Conservation (phyloP, 108 stramenopile species). For the Cyclotella cryptica region DNA sequence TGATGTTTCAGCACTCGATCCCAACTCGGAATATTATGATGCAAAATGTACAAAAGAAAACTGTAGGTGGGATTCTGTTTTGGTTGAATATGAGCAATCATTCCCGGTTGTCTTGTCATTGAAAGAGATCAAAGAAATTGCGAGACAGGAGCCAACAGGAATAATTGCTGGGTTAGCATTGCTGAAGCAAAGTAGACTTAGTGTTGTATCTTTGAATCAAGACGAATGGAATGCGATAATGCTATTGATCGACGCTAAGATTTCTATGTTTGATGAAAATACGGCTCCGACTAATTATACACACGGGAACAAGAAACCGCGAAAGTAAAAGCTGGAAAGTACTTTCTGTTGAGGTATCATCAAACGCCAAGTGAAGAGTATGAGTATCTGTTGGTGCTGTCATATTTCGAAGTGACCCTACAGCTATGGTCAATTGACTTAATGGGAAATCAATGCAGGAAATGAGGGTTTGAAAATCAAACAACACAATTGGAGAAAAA, state of each 20-base stretch:
- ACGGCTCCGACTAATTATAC: no score
- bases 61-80: constrained; percentile 63
- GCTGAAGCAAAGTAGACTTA: constrained; percentile 56
- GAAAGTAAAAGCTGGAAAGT: no score
- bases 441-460: no score
- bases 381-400: no score
- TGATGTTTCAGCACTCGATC: constrained; percentile 60
- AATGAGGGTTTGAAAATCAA: no score
- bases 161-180: constrained; percentile 53
- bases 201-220: constrained; percentile 49
- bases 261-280: not conserved
- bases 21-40: constrained; percentile 55
- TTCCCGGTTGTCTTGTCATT: constrained; percentile 53
- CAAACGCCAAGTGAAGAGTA: no score
- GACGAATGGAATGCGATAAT: constrained; percentile 52
- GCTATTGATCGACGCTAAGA: constrained; percentile 26
- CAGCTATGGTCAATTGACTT: no score
- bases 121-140: constrained; percentile 53
- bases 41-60: constrained; percentile 56
- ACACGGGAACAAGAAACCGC: no score
- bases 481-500: no score
- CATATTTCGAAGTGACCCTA: no score
- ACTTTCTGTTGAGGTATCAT: no score
- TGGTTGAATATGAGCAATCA: constrained; percentile 53
- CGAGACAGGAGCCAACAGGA: constrained; percentile 26